A percentile compares a stretch with the other conserved stretches of the same genome.
Evolutionary conservation across 495 filamentous ascomycete species (phyloP).

Genomic region (Trichoderma asperelloides): DNA sequence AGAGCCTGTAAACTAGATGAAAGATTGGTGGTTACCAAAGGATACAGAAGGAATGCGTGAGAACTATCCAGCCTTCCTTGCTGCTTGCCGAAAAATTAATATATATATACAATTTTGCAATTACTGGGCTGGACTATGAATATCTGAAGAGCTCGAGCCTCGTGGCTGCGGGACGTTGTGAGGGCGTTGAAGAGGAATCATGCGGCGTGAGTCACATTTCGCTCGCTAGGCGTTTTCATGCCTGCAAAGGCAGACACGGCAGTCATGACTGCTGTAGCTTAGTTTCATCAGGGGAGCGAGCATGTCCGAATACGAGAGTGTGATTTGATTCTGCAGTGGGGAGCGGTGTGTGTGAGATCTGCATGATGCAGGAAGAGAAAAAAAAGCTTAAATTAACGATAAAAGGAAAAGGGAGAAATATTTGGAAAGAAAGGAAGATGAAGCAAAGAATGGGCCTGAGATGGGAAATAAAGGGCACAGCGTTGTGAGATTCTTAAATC

Average conservation of each 20-base stretch:
- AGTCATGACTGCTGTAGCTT: not conserved
- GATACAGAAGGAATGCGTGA: not conserved
- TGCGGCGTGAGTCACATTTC: not conserved
- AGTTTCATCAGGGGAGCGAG: not conserved
- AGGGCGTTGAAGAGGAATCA: not conserved
- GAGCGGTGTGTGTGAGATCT: too few species aligned
- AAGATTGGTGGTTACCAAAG: not conserved
- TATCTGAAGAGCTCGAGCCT: not conserved
- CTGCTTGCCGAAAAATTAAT: not conserved
- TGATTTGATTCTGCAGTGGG: too few species aligned
- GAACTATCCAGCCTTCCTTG: not conserved
- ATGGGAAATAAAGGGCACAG: too few species aligned
- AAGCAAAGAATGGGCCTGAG: too few species aligned
- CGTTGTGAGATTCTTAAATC: not conserved
- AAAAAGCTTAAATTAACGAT: too few species aligned
- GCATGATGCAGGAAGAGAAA: too few species aligned
- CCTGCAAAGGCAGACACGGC: not conserved
- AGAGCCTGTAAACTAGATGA: not conserved
- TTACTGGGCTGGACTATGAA: too few species aligned
- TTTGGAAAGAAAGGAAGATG: too few species aligned
- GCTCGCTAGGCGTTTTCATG: not conserved
- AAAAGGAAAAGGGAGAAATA: too few species aligned
- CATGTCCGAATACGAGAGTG: too few species aligned
- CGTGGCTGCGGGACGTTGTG: not conserved
- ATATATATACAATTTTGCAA: not conserved